A percentile compares a stretch with the other conserved stretches of the same genome.
Conservation (phyloP, 139 green algal species). For the Trebouxia sp. region DNA sequence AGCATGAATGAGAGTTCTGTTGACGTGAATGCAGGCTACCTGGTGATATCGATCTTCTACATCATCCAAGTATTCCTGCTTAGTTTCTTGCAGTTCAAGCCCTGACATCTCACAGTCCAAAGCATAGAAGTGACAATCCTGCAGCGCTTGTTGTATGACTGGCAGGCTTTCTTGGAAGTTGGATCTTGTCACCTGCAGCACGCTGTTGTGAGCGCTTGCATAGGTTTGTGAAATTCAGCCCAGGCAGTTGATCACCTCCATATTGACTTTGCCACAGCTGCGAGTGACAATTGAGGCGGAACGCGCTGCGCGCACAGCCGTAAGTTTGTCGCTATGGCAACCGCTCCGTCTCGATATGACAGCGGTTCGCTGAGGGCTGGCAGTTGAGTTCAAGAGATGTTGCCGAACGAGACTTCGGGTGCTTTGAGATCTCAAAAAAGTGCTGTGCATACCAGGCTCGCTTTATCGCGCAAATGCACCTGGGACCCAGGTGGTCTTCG, state of each 20-base stretch:
- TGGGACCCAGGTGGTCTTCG: no score
- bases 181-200: slow-evolving; percentile 65
- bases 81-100: slow-evolving; percentile 57
- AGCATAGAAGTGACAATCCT: slow-evolving; percentile 52
- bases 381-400: neutral
- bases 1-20: neutral
- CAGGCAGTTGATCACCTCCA: no score
- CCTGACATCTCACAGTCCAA: slow-evolving; percentile 85
- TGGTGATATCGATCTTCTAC: slow-evolving; percentile 65
- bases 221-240: no score
- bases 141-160: slow-evolving; percentile 49
- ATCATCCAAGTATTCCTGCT: slow-evolving; percentile 65
- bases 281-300: neutral
- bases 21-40: slow-evolving; percentile 16
- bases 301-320: no score
- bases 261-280: neutral
- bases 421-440: neutral
- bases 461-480: neutral
- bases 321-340: no score
- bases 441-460: neutral
- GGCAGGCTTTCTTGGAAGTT: slow-evolving; percentile 70
- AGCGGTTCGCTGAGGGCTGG: no score
- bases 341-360: no score
- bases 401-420: neutral
- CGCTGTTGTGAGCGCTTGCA: no score